Conservation (phyloP, 371 early-diverging fungal genomes). For the Syncephalis plumigaleata region DNA sequence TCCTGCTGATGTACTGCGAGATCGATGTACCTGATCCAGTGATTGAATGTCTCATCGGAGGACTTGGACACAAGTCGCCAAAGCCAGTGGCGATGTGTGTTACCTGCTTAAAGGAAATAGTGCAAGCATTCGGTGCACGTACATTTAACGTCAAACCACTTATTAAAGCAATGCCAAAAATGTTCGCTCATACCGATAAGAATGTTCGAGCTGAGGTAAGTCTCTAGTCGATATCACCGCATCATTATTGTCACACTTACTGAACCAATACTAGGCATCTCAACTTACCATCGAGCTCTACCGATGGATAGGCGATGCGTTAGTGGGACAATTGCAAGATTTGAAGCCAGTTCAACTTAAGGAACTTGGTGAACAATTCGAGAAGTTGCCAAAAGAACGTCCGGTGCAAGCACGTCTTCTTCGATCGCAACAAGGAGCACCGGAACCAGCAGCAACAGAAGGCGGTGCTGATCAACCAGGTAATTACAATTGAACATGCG, state of each 20-base stretch:
- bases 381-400: conserved; percentile 39
- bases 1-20: conserved; percentile 73
- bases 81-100: conserved; percentile 74
- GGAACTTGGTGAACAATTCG: conserved; percentile 75
- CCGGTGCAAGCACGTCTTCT: conserved; percentile 52
- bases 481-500: too few species aligned
- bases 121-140: conserved; percentile 67
- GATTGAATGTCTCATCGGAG: conserved; percentile 56
- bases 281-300: conserved; percentile 59
- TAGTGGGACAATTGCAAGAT: conserved; percentile 38
- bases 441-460: conserved; percentile 26
- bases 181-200: conserved; percentile 88
- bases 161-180: conserved; percentile 62
- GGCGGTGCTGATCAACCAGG: conserved; percentile 1
- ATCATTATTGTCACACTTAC: too few species aligned
- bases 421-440: conserved; percentile 51
- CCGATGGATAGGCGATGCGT: conserved; percentile 62
- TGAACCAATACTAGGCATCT: conserved; percentile 28
- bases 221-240: conserved; percentile 12
- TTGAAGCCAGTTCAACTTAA: conserved; percentile 77
- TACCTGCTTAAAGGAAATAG: conserved; percentile 43
- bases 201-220: conserved; percentile 77
- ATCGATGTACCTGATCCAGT: conserved; percentile 69
- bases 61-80: conserved; percentile 72
- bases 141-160: conserved; percentile 62